A percentile compares a stretch with the other conserved stretches of the same genome.
Evolutionary conservation across 2,329 filamentous ascomycete genomes (phyloP).

Genomic region (Aspergillus pseudonomiae): DNA sequence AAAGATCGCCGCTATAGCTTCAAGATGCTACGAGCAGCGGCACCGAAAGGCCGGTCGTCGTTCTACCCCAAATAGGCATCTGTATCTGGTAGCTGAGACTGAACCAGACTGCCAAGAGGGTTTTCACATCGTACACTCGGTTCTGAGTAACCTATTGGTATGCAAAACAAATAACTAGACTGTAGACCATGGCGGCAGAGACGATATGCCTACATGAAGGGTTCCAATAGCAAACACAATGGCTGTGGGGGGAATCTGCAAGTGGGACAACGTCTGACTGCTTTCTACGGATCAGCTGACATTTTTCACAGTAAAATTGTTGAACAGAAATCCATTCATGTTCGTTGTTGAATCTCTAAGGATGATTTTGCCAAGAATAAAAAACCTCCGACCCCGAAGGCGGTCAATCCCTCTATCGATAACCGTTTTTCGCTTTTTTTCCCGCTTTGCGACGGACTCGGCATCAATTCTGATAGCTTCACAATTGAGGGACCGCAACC

Average conservation of each 20-base stretch:
- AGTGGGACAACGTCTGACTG: background rate
- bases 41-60: background rate
- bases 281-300: background rate
- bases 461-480: background rate
- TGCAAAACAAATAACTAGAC: background rate
- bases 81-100: background rate
- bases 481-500: background rate
- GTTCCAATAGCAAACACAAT: background rate
- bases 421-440: constrained; percentile 24
- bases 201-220: background rate
- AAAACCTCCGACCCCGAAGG: constrained; percentile 13
- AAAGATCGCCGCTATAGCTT: background rate
- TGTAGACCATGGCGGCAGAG: background rate
- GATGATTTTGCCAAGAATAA: background rate
- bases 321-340: background rate
- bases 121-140: background rate
- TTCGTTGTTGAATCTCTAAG: background rate
- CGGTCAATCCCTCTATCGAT: constrained; percentile 26
- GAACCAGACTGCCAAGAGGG: background rate
- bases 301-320: background rate
- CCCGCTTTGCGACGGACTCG: constrained; percentile 5
- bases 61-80: background rate
- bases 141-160: background rate
- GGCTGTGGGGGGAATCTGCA: background rate
- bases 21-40: background rate